Conservation (phyloP, 768 basidiomycete genomes). For the Panus rudis region DNA sequence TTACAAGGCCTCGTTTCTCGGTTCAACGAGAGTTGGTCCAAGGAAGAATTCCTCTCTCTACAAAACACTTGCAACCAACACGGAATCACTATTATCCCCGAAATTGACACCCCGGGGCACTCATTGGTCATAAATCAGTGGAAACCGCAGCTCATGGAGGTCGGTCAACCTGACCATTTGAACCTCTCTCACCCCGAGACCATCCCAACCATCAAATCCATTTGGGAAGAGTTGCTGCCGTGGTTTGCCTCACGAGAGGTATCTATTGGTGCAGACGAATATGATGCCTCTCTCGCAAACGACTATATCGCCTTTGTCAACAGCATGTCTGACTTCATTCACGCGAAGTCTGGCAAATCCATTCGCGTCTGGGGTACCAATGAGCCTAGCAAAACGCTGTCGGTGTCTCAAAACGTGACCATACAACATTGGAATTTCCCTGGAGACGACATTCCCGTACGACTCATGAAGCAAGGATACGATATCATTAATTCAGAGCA, state of each 20-base stretch:
- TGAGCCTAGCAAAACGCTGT: constrained; percentile 30
- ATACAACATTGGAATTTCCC: constrained; percentile 38
- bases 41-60: constrained; percentile 23
- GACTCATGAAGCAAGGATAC: constrained; percentile 19
- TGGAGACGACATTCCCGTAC: constrained; percentile 18
- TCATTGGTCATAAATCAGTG: constrained; percentile 39
- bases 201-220: constrained; percentile 34
- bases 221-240: constrained; percentile 36
- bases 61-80: constrained; percentile 31
- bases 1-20: constrained; percentile 29
- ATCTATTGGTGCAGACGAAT: constrained; percentile 43
- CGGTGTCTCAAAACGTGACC: constrained; percentile 33
- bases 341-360: constrained; percentile 23
- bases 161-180: constrained; percentile 31
- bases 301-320: constrained; percentile 39
- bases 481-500: constrained; percentile 23
- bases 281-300: constrained; percentile 29
- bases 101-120: constrained; percentile 38
- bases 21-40: constrained; percentile 36
- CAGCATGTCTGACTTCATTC: constrained; percentile 33
- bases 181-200: constrained; percentile 38
- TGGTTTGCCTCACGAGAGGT: constrained; percentile 30
- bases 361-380: constrained; percentile 40
- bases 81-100: constrained; percentile 35
- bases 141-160: constrained; percentile 36